Percentiles rank a stretch among this genome's conserved stretches.
Evolutionary conservation across 2,329 filamentous ascomycete genomes (phyloP).

Genomic region (Huntiella savannae): DNA sequence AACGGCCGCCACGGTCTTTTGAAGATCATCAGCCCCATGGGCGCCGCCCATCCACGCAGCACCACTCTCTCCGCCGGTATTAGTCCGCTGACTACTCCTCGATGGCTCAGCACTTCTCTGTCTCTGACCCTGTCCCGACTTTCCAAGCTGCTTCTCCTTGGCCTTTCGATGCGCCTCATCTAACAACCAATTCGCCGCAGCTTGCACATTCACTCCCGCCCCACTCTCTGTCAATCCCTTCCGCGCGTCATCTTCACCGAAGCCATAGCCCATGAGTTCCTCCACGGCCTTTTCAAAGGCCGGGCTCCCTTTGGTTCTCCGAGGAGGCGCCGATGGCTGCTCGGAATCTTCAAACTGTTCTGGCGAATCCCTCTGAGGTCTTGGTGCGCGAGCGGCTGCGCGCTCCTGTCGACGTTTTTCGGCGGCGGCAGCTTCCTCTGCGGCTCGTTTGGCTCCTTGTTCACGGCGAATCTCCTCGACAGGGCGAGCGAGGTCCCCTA

Average conservation of each 20-base stretch:
- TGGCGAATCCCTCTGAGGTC: no score
- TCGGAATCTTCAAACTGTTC: slow-evolving; percentile 23
- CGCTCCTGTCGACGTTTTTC: neutral
- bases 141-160: slow-evolving; percentile 47
- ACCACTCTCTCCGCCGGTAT: slow-evolving; percentile 13
- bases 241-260: slow-evolving; percentile 65
- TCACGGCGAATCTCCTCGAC: slow-evolving; percentile 42
- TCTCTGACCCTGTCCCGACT: slow-evolving; percentile 15
- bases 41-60: slow-evolving; percentile 48
- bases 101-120: slow-evolving; percentile 4
- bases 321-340: slow-evolving; percentile 17
- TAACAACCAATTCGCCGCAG: slow-evolving; percentile 72
- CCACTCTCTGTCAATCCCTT: slow-evolving; percentile 65
- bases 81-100: slow-evolving; percentile 3
- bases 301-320: slow-evolving; percentile 4
- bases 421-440: neutral
- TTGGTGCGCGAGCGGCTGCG: slow-evolving; percentile 14
- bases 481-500: slow-evolving; percentile 44
- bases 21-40: slow-evolving; percentile 40
- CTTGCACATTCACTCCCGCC: slow-evolving; percentile 62
- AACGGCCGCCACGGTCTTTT: slow-evolving; percentile 65
- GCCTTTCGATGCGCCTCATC: slow-evolving; percentile 79
- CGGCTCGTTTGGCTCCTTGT: slow-evolving; percentile 14
- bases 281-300: slow-evolving; percentile 59
- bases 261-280: slow-evolving; percentile 88